These are phyloP conservation scores for Aristolochia californica DNA, from an alignment of 164 flowering plant species.

Conservation along the genomic window DNA sequence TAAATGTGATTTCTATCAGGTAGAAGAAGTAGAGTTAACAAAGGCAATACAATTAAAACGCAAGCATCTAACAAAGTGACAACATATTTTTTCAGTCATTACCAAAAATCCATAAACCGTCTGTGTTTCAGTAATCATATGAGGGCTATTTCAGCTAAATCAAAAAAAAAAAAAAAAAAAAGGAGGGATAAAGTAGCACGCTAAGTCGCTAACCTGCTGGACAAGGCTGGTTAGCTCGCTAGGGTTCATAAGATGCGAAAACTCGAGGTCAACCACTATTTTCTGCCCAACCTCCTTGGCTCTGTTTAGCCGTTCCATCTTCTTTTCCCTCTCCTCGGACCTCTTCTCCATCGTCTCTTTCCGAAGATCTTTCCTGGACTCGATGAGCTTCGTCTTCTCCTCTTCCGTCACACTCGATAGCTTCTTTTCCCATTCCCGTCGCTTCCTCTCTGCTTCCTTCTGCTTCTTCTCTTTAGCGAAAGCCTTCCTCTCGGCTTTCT, in stretches of 20 bases:
- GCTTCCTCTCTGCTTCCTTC: conserved; percentile 55
- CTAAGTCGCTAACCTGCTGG: conserved; percentile 48
- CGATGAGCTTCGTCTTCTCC: conserved; percentile 56
- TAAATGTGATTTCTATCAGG: too few relatives aligned
- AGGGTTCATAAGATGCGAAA: conserved; percentile 58
- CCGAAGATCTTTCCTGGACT: conserved; percentile 41
- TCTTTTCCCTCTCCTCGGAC: conserved; percentile 49
- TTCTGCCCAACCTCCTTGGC: conserved; percentile 70
- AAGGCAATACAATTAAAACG: neutral
- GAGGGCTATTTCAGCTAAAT: neutral
- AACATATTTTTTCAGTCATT: neutral
- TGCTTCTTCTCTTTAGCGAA: conserved; percentile 49
- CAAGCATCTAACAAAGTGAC: neutral
- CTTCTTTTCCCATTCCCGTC: conserved; percentile 67
- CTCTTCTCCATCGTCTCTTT: conserved; percentile 77
- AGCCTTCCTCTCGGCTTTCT: conserved; percentile 78
- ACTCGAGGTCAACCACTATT: conserved; percentile 77
- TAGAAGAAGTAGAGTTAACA: neutral
- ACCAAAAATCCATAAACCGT: neutral
- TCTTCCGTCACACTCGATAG: conserved; percentile 43
- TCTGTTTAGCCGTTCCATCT: conserved; percentile 35
- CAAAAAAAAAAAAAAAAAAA: neutral
- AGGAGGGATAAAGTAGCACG: neutral
- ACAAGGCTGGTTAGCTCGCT: conserved; percentile 70
- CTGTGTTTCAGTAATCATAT: neutral